Evolutionary conservation across 2,329 filamentous ascomycete species (phyloP).

Genomic region (Ophiostoma angusticollis): DNA sequence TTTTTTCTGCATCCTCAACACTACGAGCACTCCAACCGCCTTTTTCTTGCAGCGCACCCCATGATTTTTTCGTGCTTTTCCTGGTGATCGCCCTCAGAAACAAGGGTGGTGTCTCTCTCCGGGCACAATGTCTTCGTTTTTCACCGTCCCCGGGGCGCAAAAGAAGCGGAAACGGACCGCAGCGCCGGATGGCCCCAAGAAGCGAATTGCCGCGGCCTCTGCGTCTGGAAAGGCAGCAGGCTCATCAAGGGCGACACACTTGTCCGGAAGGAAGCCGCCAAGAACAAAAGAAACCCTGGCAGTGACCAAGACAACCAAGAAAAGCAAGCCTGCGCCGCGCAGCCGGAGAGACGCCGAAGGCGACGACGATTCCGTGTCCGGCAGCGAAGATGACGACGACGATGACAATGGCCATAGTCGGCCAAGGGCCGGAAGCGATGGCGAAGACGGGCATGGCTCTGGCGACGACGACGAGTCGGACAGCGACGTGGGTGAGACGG

Average conservation of each 20-base stretch:
- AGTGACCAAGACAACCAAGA: too few relatives aligned
- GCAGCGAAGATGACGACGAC: conserved; percentile 58
- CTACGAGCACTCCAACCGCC: too few relatives aligned
- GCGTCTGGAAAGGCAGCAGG: conserved; percentile 19
- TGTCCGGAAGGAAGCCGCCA: not conserved
- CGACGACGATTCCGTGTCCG: conserved; percentile 29
- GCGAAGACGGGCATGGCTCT: conserved; percentile 32
- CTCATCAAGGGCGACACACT: not conserved
- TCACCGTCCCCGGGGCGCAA: conserved; percentile 74
- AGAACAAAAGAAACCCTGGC: conserved; percentile 1
- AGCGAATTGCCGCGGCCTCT: conserved; percentile 34
- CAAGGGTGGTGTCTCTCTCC: not conserved
- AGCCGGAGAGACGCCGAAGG: not conserved
- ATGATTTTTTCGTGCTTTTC: not conserved
- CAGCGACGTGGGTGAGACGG: conserved; percentile 75
- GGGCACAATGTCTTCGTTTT: conserved; percentile 79
- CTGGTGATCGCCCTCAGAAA: not conserved
- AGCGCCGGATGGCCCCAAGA: conserved; percentile 44
- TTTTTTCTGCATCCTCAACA: not conserved
- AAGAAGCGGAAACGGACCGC: conserved; percentile 74
- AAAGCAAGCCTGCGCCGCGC: conserved; percentile 22
- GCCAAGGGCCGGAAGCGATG: conserved; percentile 55
- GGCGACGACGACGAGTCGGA: conserved; percentile 30
- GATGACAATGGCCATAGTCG: conserved; percentile 47
- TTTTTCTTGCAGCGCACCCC: too few relatives aligned